phyloP scores from a whole-genome alignment of 2,329 filamentous ascomycete species.

The Parastagonospora nodorum region DNA sequence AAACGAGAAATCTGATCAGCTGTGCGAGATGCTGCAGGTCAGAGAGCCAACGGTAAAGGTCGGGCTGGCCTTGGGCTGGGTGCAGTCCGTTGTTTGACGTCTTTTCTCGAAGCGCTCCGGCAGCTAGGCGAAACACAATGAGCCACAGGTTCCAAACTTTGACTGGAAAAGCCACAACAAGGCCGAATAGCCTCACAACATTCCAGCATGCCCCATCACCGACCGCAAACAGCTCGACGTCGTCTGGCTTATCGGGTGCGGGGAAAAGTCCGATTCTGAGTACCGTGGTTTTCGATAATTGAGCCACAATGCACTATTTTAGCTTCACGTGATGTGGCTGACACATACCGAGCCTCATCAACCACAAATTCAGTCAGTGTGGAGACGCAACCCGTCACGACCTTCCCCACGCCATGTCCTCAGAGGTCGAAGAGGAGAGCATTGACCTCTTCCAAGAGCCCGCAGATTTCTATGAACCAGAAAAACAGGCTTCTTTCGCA shows the following conservation, averaged over 20 bases:
- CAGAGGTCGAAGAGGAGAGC: slow-evolving; percentile 42
- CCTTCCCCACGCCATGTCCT: slow-evolving; percentile 27
- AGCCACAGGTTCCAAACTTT: slow-evolving; percentile 10
- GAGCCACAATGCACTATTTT: background rate
- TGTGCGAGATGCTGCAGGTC: slow-evolving; percentile 11
- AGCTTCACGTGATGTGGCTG: slow-evolving; percentile 10
- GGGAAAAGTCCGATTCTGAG: background rate
- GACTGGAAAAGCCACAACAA: background rate
- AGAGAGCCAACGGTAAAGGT: slow-evolving; percentile 2
- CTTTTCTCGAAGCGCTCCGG: slow-evolving; percentile 6
- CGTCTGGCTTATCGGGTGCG: background rate
- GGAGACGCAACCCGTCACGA: slow-evolving; percentile 20
- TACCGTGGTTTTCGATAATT: background rate
- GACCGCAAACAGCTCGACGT: background rate
- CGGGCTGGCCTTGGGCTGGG: slow-evolving; percentile 6
- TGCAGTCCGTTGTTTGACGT: slow-evolving; percentile 10
- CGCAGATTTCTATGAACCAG: slow-evolving; percentile 76
- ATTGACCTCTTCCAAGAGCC: slow-evolving; percentile 77
- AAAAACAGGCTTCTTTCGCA: slow-evolving; percentile 75
- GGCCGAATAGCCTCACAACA: background rate
- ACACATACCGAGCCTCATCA: slow-evolving; percentile 10
- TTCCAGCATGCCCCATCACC: background rate
- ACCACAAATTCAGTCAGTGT: slow-evolving; percentile 24
- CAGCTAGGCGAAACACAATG: slow-evolving; percentile 14
- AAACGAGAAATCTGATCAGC: slow-evolving; percentile 13